Base-by-base conservation (phyloP, 306 rosid genomes). In the Rosa chinensis region DNA sequence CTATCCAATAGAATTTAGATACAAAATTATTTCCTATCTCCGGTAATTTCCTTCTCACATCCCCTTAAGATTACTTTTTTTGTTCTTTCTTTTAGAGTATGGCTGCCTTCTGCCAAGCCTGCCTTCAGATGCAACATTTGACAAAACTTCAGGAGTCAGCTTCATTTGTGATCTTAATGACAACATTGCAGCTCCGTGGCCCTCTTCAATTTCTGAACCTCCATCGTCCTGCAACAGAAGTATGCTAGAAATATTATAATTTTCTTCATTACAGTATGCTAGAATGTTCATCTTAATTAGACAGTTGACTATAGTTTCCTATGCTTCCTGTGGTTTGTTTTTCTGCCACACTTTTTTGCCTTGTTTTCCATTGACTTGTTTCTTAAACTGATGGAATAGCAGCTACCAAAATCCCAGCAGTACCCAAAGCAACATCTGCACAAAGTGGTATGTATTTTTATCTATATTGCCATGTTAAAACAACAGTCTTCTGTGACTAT, bases 141-240 rank as follows among this genome's bases (percentile, higher is more conserved):
- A 92, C 66, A 74, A 63, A 78, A 78, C 88, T 78, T 82, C 91
- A 1, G 92, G 89, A 70, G 76, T 92, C 75, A 81, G 92, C 77
- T 89, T 92, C 84, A 78, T 90, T 72, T 92, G 97, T 12, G 94
- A 92, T 79, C 90, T 89, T 71, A 92, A 92, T 70, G 94, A 92
- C 88, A 88, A 88, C 78, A 76, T 92, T 68, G 87, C 87, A 37
- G 92, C 94, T 75, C 97, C 91, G 14, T 92, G 94, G 97, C 92
- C 90, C 23, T 82, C 90, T 50, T 71, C 80, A 10, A 81, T 89
- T 28, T 79, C 81, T 28, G 59, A 32, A 44, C 74, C 77, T 55
- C 77, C 82, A 49, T 87, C 92, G 35, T 80, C 86, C 47, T 92
- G 94, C 84, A 89, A 87, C 70, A 85, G 73, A 88, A 82, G 94